These are phyloP conservation scores for Sanghuangporus baumii DNA, from an alignment of 1,284 basidiomycete species.

Conservation along the genomic window DNA sequence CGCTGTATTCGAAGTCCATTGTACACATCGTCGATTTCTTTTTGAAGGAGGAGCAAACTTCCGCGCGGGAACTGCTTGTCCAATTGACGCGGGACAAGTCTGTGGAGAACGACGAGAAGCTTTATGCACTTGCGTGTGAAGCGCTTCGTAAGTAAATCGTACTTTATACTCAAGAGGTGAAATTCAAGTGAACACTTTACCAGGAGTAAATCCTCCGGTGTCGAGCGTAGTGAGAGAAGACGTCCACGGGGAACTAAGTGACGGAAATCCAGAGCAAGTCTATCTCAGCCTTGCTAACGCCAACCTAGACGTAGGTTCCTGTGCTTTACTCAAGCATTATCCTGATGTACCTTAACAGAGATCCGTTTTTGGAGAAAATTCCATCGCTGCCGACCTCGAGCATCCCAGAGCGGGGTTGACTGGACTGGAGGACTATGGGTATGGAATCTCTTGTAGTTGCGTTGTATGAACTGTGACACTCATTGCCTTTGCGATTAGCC, in stretches of 20 bases:
- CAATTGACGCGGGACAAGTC: conserved; percentile 27
- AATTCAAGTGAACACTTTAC: not conserved
- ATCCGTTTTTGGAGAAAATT: conserved; percentile 23
- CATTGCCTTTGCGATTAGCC: conserved; percentile 25
- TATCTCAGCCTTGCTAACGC: conserved; percentile 39
- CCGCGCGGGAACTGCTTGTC: conserved; percentile 40
- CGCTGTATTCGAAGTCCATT: conserved; percentile 49
- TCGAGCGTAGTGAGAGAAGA: conserved; percentile 39
- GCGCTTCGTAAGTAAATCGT: conserved; percentile 26
- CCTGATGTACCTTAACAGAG: conserved; percentile 23
- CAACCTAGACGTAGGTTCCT: conserved; percentile 35
- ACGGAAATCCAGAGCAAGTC: conserved; percentile 28
- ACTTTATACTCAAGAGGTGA: not conserved
- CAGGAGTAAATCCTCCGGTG: conserved; percentile 23
- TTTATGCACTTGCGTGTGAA: conserved; percentile 44
- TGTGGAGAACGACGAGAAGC: conserved; percentile 24
- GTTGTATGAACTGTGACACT: not conserved
- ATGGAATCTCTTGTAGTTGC: conserved; percentile 9
- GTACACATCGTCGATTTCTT: conserved; percentile 62
- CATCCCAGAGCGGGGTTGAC: conserved; percentile 9
- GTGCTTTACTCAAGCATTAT: conserved; percentile 18
- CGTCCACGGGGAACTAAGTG: conserved; percentile 24
- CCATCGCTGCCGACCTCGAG: not conserved
- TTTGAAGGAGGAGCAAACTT: conserved; percentile 36
- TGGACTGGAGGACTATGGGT: conserved; percentile 37